phyloP scores from a whole-genome alignment of 495 filamentous ascomycete species.

The Aspergillus diversus region DNA sequence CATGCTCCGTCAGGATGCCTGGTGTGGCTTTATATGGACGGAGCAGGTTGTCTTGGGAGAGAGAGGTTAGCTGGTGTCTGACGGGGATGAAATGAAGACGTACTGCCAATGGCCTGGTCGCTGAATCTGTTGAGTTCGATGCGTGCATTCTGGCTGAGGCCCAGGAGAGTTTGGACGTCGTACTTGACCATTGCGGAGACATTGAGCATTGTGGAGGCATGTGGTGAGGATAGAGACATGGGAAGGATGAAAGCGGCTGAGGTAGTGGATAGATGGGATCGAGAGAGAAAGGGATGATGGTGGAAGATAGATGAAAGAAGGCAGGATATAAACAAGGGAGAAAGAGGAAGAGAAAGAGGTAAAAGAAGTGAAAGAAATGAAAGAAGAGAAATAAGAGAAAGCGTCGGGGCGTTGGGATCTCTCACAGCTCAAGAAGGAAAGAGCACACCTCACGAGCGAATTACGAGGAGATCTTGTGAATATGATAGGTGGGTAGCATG shows the following conservation, averaged over 20 bases:
- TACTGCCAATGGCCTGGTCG: slow-evolving; percentile 33
- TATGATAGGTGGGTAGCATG: no score
- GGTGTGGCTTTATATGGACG: slow-evolving; percentile 22
- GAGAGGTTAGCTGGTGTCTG: slow-evolving; percentile 9
- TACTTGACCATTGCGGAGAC: slow-evolving; percentile 39
- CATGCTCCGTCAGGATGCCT: slow-evolving; percentile 26
- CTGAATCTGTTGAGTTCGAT: slow-evolving; percentile 37
- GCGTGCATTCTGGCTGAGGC: slow-evolving; percentile 33
- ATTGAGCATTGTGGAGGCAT: slow-evolving; percentile 8
- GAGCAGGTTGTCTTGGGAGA: slow-evolving; percentile 33
- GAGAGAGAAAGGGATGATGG: not conserved
- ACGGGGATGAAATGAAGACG: slow-evolving; percentile 3
- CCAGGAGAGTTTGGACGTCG: slow-evolving; percentile 42
- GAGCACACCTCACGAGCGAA: slow-evolving; percentile 1
- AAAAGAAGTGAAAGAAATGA: not conserved
- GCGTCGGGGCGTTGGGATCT: slow-evolving; percentile 4
- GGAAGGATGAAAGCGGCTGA: not conserved
- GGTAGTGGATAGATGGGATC: not conserved
- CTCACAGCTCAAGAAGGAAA: slow-evolving; percentile 12
- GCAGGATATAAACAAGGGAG: not conserved
- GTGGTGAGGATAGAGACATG: not conserved
- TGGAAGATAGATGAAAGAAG: not conserved
- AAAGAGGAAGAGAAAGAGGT: not conserved
- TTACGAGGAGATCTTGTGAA: no score
- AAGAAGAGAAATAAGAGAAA: slow-evolving; percentile 1